Conservation (phyloP, 306 rosid species). For the Malus asiatica region DNA sequence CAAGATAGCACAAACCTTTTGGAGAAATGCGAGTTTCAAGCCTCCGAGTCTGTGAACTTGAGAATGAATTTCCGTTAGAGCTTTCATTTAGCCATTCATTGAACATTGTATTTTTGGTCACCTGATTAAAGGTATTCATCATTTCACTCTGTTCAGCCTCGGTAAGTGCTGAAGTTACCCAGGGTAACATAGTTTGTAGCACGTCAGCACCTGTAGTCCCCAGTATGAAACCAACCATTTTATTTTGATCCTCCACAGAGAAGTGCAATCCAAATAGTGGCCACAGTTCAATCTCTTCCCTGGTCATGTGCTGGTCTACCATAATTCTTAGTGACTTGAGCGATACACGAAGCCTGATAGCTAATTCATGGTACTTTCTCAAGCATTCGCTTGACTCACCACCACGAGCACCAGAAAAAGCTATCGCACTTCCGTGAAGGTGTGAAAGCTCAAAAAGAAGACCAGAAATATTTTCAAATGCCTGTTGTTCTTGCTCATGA, state of each 20-base stretch:
- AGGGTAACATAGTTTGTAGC: conserved; percentile 74
- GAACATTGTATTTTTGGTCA: conserved; percentile 79
- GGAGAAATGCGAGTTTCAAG: conserved; percentile 34
- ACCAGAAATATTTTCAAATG: conserved; percentile 72
- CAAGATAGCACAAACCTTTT: conserved; percentile 35
- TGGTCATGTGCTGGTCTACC: conserved; percentile 65
- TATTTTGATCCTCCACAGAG: conserved; percentile 82
- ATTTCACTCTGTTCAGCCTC: conserved; percentile 62
- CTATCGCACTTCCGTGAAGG: conserved; percentile 40
- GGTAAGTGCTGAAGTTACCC: conserved; percentile 84
- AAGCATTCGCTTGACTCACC: conserved; percentile 20
- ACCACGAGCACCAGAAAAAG: conserved; percentile 21
- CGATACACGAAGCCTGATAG: conserved; percentile 76
- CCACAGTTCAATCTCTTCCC: conserved; percentile 84
- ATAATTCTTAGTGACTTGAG: conserved; percentile 68
- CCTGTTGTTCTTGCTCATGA: conserved; percentile 78
- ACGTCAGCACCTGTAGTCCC: conserved; percentile 92
- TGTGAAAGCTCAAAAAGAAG: conserved; percentile 76
- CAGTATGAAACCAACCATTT: conserved; percentile 67
- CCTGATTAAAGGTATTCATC: conserved; percentile 83
- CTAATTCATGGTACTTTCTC: conserved; percentile 61
- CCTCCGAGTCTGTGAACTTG: conserved; percentile 35
- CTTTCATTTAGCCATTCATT: conserved; percentile 79
- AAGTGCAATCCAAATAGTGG: conserved; percentile 75
- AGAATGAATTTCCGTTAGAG: conserved; percentile 53